These are phyloP conservation scores for Torulaspora pretoriensis DNA, from an alignment of 1,139 yeast genomes.

Conservation along the genomic window DNA sequence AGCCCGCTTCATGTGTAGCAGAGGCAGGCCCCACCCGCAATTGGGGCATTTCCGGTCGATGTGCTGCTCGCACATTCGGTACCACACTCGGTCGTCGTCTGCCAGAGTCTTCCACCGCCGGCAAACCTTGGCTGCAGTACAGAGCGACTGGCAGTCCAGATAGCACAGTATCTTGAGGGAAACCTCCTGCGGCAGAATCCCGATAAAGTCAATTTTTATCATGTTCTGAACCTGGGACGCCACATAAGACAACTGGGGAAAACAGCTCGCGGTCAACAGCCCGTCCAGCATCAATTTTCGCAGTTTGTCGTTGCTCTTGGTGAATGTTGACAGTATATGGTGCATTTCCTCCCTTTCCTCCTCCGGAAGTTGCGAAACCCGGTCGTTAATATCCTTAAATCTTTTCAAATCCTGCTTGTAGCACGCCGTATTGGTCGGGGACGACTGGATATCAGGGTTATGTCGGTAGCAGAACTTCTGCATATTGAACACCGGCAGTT, in stretches of 20 bases:
- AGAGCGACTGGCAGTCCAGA: slow-evolving; percentile 83
- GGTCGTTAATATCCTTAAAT: slow-evolving; percentile 56
- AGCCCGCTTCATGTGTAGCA: slow-evolving; percentile 77
- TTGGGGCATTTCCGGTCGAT: slow-evolving; percentile 95
- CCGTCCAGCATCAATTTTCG: slow-evolving; percentile 78
- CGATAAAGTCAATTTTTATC: slow-evolving; percentile 82
- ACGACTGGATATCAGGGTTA: slow-evolving; percentile 59
- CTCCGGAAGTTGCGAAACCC: slow-evolving; percentile 66
- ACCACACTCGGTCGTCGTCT: slow-evolving; percentile 97
- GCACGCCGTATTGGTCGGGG: slow-evolving; percentile 39
- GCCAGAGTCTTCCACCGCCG: slow-evolving; percentile 82
- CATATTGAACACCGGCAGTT: slow-evolving; percentile 32
- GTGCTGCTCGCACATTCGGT: slow-evolving; percentile 97
- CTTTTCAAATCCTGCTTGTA: slow-evolving; percentile 53
- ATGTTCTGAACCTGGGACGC: slow-evolving; percentile 74
- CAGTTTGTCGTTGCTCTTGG: slow-evolving; percentile 41
- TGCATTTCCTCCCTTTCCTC: slow-evolving; percentile 77
- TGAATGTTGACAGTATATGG: slow-evolving; percentile 42
- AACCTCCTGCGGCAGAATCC: slow-evolving; percentile 80
- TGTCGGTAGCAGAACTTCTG: slow-evolving; percentile 79
- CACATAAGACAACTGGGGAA: slow-evolving; percentile 83
- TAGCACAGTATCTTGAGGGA: slow-evolving; percentile 81
- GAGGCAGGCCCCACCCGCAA: slow-evolving; percentile 98
- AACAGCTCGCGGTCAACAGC: slow-evolving; percentile 82
- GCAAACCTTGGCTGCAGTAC: slow-evolving; percentile 91